Evolutionary conservation across 2,329 filamentous ascomycete genomes (phyloP).

Genomic region (Phoma herbarum): DNA sequence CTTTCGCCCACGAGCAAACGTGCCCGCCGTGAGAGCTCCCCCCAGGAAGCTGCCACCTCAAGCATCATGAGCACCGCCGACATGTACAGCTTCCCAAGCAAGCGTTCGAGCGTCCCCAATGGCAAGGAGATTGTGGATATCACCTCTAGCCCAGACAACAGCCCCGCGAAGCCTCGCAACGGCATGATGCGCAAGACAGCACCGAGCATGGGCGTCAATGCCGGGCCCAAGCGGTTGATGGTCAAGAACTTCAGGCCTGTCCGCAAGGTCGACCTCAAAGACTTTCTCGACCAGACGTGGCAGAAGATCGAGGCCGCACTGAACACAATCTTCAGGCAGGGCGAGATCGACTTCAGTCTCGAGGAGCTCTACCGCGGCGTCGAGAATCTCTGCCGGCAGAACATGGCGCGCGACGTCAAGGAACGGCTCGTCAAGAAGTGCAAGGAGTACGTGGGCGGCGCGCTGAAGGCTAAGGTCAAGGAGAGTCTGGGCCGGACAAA

Average conservation of each 20-base stretch:
- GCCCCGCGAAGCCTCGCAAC: conserved; percentile 53
- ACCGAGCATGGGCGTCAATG: conserved; percentile 72
- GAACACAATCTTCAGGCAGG: conserved; percentile 73
- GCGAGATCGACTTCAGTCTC: conserved; percentile 70
- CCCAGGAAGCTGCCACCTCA: conserved; percentile 23
- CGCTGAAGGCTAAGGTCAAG: conserved; percentile 67
- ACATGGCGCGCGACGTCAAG: conserved; percentile 73
- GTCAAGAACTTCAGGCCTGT: conserved; percentile 86
- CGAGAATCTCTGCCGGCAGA: conserved; percentile 88
- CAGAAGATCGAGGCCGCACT: conserved; percentile 77
- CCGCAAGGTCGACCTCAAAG: conserved; percentile 71
- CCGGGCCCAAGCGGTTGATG: conserved; percentile 83
- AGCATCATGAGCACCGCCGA: conserved; percentile 43
- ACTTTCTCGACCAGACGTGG: conserved; percentile 82
- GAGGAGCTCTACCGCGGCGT: conserved; percentile 90
- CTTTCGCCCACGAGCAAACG: conserved; percentile 46
- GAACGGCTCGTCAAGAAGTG: conserved; percentile 71
- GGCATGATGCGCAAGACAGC: conserved; percentile 51
- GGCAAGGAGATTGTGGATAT: conserved; percentile 40
- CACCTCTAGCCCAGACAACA: conserved; percentile 52
- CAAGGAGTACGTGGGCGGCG: conserved; percentile 67
- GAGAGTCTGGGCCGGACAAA: conserved; percentile 65
- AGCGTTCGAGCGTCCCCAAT: conserved; percentile 28
- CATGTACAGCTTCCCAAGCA: conserved; percentile 50
- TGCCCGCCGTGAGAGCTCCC: conserved; percentile 39